phyloP scores from a whole-genome alignment of 495 filamentous ascomycete genomes.

The Daldinia concentrica region DNA sequence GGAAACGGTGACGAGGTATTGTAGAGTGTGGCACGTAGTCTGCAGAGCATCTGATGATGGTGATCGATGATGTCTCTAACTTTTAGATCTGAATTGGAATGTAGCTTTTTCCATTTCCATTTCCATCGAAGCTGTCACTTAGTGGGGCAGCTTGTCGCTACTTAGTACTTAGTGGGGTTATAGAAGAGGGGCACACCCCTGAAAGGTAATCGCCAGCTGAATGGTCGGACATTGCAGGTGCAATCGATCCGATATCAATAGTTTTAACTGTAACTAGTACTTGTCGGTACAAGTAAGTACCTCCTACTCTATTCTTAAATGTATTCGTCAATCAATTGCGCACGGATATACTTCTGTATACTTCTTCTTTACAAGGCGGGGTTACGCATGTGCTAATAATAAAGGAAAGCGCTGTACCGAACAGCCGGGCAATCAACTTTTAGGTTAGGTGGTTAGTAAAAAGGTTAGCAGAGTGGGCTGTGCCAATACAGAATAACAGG shows the following conservation, averaged over 20 bases:
- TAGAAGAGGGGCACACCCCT: neutral
- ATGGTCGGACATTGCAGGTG: conserved; percentile 4
- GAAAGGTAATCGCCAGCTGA: conserved; percentile 3
- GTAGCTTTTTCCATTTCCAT: conserved; percentile 31
- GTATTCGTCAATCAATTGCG: neutral
- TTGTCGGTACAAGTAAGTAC: no score
- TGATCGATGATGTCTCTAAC: neutral
- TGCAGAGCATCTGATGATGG: conserved; percentile 11
- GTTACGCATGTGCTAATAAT: conserved; percentile 3
- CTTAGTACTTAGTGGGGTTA: conserved; percentile 24
- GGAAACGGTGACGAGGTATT: neutral
- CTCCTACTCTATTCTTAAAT: neutral
- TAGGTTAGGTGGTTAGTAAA: neutral
- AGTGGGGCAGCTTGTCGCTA: conserved; percentile 20
- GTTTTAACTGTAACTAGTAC: neutral
- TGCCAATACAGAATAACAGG: conserved; percentile 6
- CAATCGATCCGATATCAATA: neutral
- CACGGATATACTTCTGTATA: neutral
- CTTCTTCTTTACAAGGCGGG: conserved; percentile 14
- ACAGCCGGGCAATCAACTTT: conserved; percentile 22
- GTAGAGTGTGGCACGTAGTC: conserved; percentile 8
- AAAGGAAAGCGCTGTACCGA: conserved; percentile 26
- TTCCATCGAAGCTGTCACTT: conserved; percentile 23
- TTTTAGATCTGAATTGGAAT: neutral
- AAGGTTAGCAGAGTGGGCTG: conserved; percentile 26